Conservation (phyloP, 2,329 filamentous ascomycete genomes). For the Ophiostoma sp. region DNA sequence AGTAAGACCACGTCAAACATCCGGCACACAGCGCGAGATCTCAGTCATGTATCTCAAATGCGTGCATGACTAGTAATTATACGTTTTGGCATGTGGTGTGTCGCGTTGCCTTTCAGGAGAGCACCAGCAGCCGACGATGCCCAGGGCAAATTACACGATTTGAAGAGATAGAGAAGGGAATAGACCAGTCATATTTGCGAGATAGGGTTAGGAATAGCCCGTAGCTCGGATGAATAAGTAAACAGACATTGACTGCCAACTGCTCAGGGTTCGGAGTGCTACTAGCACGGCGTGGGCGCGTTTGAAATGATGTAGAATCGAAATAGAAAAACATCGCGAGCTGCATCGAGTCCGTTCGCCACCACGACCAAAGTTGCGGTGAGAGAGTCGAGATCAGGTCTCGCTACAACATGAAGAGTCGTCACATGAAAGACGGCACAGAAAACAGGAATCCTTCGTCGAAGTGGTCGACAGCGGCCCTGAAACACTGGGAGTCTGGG, state of each 20-base stretch:
- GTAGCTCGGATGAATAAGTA: not conserved
- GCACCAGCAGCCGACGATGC: not conserved
- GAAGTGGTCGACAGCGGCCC: not conserved
- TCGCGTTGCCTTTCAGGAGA: not conserved
- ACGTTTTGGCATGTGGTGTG: not conserved
- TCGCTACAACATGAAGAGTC: not conserved
- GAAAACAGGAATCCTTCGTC: not conserved
- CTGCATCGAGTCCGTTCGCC: not conserved
- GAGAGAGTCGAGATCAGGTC: not conserved
- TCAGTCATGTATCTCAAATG: not conserved
- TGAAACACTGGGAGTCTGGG: not conserved
- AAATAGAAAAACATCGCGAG: not conserved
- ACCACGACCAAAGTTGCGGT: not conserved
- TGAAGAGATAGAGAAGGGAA: not conserved
- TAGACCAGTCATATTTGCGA: not conserved
- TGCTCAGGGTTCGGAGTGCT: not conserved
- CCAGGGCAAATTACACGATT: constrained; percentile 3
- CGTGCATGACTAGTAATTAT: not conserved
- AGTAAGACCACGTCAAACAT: not conserved
- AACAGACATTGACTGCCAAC: not conserved
- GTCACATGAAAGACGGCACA: not conserved
- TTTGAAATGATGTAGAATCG: not conserved
- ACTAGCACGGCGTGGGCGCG: not conserved
- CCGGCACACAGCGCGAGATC: not conserved
- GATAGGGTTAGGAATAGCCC: not conserved